Evolutionary conservation across 148 eudicot species (phyloP).

Genomic region (Polygonum maritimum): DNA sequence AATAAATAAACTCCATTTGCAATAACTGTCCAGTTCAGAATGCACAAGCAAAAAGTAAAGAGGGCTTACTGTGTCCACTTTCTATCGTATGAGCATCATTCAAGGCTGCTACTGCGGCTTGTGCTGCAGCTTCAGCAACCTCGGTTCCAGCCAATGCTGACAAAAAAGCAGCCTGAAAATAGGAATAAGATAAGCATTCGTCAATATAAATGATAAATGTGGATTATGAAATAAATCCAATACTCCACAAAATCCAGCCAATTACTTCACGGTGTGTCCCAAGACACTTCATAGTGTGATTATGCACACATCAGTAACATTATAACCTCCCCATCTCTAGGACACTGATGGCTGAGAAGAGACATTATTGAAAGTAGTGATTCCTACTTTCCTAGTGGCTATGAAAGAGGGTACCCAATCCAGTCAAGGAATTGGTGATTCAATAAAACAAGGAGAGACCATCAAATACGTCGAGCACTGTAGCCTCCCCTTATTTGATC

Average conservation of each 20-base stretch:
- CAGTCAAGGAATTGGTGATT: not conserved
- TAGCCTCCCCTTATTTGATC: not conserved
- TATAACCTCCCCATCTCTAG: not conserved
- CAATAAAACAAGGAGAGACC: not conserved
- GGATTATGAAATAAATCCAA: not conserved
- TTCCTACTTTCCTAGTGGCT: not conserved
- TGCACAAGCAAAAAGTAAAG: not conserved
- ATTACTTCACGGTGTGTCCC: not conserved
- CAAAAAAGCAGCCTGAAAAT: conserved; percentile 77
- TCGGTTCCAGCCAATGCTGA: conserved; percentile 86
- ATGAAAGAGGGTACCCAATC: not conserved
- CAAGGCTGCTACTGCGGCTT: conserved; percentile 67
- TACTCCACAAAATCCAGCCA: not conserved
- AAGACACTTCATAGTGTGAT: not conserved
- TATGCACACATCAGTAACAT: not conserved
- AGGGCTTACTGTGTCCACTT: conserved; percentile 37
- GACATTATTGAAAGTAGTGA: not conserved
- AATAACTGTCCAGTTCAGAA: not conserved
- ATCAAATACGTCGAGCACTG: not conserved
- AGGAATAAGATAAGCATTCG: conserved; percentile 8
- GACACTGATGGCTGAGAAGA: no score
- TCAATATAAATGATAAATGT: not conserved
- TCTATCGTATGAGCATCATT: conserved; percentile 28
- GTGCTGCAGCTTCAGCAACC: conserved; percentile 80
- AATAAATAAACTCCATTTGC: not conserved